These are phyloP conservation scores for Cystofilobasidium ferigula DNA, from an alignment of 768 basidiomycete genomes.

Conservation along the genomic window DNA sequence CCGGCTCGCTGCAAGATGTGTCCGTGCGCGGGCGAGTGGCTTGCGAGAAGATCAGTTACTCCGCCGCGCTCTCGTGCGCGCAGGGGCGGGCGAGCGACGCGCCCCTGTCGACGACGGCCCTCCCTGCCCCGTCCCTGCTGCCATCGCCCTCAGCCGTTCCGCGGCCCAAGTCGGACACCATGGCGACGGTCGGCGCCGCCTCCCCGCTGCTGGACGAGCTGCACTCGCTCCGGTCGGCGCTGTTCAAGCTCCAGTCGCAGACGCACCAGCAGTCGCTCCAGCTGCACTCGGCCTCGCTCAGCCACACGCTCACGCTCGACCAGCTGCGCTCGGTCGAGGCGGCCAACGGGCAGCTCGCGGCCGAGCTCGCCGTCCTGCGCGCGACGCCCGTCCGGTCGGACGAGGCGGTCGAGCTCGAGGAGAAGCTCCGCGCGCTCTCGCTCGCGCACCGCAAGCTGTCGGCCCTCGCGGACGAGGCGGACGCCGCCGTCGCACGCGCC, in stretches of 20 bases:
- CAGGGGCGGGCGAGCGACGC: no score
- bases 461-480: slow-evolving; percentile 35
- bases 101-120: no score
- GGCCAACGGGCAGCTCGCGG: neutral
- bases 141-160: no score
- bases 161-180: no score
- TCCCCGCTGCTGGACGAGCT: slow-evolving; percentile 2
- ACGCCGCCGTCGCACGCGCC: slow-evolving; percentile 26
- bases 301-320: neutral
- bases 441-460: slow-evolving; percentile 38
- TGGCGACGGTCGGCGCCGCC: neutral
- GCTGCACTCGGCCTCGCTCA: neutral
- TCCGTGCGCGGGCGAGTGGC: no score
- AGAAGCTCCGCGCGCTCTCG: slow-evolving; percentile 33
- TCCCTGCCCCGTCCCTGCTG: no score
- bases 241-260: neutral
- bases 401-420: slow-evolving; percentile 1
- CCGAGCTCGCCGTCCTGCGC: neutral
- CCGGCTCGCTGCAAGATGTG: no score
- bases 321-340: neutral
- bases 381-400: neutral
- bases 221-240: neutral
- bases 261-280: neutral
- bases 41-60: no score
- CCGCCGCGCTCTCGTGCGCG: no score